Evolutionary conservation across 2,329 filamentous ascomycete genomes (phyloP).

Genomic region (Dothistroma septosporum): DNA sequence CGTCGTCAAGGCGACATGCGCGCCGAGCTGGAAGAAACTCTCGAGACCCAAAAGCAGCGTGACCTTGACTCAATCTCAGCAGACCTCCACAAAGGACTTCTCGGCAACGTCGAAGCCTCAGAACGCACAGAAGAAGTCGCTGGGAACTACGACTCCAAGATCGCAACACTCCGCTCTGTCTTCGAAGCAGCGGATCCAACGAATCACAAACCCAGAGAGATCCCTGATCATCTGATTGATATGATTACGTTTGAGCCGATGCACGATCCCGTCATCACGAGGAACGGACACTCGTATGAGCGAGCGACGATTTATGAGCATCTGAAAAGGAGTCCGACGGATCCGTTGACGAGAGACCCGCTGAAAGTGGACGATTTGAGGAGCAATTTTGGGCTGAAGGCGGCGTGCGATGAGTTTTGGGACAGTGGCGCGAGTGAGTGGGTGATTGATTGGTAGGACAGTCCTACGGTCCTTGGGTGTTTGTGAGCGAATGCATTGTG

Average conservation of each 20-base stretch:
- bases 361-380: slow-evolving; percentile 66
- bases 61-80: slow-evolving; percentile 36
- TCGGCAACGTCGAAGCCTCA: slow-evolving; percentile 43
- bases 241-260: slow-evolving; percentile 45
- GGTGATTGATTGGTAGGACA: slow-evolving; percentile 36
- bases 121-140: slow-evolving; percentile 48
- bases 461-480: background rate
- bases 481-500: background rate
- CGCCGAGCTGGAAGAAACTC: slow-evolving; percentile 52
- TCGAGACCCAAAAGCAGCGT: slow-evolving; percentile 48
- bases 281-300: slow-evolving; percentile 87
- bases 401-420: slow-evolving; percentile 81
- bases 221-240: slow-evolving; percentile 74
- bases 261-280: slow-evolving; percentile 56
- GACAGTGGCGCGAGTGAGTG: slow-evolving; percentile 87
- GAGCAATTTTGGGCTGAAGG: slow-evolving; percentile 74
- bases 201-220: slow-evolving; percentile 49
- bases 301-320: slow-evolving; percentile 81
- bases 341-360: slow-evolving; percentile 79
- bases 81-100: slow-evolving; percentile 33
- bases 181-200: slow-evolving; percentile 47
- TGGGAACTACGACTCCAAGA: slow-evolving; percentile 38
- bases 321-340: slow-evolving; percentile 66
- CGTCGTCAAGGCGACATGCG: slow-evolving; percentile 58
- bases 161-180: slow-evolving; percentile 42